phyloP scores from a whole-genome alignment of 2,329 filamentous ascomycete genomes.

The Colletotrichum brevisporum region DNA sequence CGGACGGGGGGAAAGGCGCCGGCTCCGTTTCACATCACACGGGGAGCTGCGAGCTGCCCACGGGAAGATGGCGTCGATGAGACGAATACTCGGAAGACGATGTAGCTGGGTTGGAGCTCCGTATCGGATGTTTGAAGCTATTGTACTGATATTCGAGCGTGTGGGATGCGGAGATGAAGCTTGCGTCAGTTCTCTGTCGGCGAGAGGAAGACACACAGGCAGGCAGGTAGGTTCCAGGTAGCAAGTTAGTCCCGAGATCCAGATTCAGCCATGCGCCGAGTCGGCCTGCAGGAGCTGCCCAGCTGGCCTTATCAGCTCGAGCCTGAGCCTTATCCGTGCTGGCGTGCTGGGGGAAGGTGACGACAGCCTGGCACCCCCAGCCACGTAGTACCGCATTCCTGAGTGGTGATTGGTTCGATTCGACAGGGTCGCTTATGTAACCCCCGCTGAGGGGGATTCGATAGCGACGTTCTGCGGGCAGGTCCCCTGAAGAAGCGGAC shows the following conservation, averaged over 20 bases:
- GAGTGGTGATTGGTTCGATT: conserved; percentile 17
- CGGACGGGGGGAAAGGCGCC: conserved; percentile 21
- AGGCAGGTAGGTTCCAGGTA: not conserved
- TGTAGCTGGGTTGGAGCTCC: conserved; percentile 3
- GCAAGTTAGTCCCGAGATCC: not conserved
- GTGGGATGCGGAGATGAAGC: conserved; percentile 10
- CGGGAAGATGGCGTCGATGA: not conserved
- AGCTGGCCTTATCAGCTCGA: conserved; percentile 40
- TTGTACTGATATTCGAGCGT: conserved; percentile 4
- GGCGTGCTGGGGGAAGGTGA: conserved; percentile 38
- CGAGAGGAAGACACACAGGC: not conserved
- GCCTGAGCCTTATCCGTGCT: conserved; percentile 40
- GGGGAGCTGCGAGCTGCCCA: conserved; percentile 26
- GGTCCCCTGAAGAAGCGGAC: not conserved
- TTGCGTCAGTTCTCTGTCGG: conserved; percentile 10
- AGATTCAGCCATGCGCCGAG: conserved; percentile 25
- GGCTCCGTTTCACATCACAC: conserved; percentile 41
- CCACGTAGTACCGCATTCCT: conserved; percentile 20
- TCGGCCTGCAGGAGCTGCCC: conserved; percentile 27
- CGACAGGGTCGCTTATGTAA: conserved; percentile 14
- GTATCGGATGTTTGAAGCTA: conserved; percentile 15
- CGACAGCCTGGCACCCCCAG: conserved; percentile 37
- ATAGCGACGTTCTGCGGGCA: conserved; percentile 7
- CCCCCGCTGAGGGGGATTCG: conserved; percentile 3
- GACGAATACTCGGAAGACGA: conserved; percentile 7